These are phyloP conservation scores for Kondoa malvinella DNA, from an alignment of 768 basidiomycete genomes.

Conservation along the genomic window DNA sequence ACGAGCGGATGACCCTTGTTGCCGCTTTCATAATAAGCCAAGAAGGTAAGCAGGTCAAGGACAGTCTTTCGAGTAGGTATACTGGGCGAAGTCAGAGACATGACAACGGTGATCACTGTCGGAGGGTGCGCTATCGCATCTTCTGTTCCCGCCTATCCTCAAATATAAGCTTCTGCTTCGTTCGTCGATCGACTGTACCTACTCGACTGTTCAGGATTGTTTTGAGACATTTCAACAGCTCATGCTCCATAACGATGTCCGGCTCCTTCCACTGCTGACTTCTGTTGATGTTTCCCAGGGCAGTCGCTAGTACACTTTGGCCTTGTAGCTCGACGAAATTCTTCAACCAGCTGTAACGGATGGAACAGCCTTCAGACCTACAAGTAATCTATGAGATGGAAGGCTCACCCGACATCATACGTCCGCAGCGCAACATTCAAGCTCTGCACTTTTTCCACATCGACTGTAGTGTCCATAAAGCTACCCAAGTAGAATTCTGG, in stretches of 20 bases:
- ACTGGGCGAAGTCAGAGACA: slow-evolving; percentile 64
- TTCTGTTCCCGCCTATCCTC: slow-evolving; percentile 48
- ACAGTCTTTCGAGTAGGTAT: slow-evolving; percentile 60
- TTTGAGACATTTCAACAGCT: slow-evolving; percentile 71
- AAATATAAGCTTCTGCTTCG: background rate
- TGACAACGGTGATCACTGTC: slow-evolving; percentile 61
- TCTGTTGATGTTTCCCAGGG: slow-evolving; percentile 58
- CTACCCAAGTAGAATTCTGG: slow-evolving; percentile 88
- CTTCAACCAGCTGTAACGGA: slow-evolving; percentile 51
- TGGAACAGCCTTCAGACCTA: background rate
- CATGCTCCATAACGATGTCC: slow-evolving; percentile 63
- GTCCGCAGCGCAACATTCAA: slow-evolving; percentile 58
- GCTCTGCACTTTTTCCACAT: slow-evolving; percentile 57
- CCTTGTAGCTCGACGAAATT: slow-evolving; percentile 60
- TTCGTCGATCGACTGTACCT: background rate
- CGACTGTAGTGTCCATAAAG: slow-evolving; percentile 72
- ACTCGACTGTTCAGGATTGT: slow-evolving; percentile 52
- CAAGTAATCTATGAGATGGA: slow-evolving; percentile 5
- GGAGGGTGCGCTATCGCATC: slow-evolving; percentile 58
- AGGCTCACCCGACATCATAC: slow-evolving; percentile 53
- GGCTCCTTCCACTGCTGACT: slow-evolving; percentile 49
- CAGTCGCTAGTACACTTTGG: slow-evolving; percentile 66
- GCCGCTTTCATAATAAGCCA: slow-evolving; percentile 43
- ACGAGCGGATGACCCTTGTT: slow-evolving; percentile 50
- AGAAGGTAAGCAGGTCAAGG: slow-evolving; percentile 59